Percentiles rank a stretch among this genome's conserved stretches.
Conservation (phyloP, 2,329 filamentous ascomycete genomes). For the Alternaria metachromatica region DNA sequence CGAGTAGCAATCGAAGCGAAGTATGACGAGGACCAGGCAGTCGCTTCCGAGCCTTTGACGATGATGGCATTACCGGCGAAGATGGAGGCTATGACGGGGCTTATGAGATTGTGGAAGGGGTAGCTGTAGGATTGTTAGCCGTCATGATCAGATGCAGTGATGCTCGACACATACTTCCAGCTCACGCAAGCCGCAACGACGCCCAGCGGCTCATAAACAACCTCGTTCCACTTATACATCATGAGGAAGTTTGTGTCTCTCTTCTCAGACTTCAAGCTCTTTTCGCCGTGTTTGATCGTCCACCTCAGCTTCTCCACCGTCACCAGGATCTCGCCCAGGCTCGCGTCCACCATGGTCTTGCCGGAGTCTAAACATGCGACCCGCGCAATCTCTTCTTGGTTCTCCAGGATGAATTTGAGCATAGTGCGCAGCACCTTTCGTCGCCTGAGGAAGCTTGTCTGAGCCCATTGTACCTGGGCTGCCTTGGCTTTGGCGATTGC, state of each 20-base stretch:
- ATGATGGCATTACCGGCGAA: conserved; percentile 92
- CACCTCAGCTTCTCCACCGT: conserved; percentile 93
- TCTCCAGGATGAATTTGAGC: conserved; percentile 81
- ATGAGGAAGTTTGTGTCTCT: conserved; percentile 91
- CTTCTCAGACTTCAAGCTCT: conserved; percentile 72
- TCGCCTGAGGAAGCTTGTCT: conserved; percentile 78
- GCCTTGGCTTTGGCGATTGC: conserved; percentile 74
- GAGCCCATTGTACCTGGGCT: conserved; percentile 79
- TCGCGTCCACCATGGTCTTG: conserved; percentile 94
- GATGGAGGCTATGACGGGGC: conserved; percentile 86
- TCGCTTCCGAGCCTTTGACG: conserved; percentile 94
- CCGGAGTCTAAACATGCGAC: conserved; percentile 91
- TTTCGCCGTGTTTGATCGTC: conserved; percentile 90
- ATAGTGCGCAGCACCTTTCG: conserved; percentile 81
- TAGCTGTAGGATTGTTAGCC: conserved; percentile 42
- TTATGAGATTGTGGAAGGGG: conserved; percentile 89
- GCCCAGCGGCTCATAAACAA: conserved; percentile 89
- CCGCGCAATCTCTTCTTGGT: conserved; percentile 85
- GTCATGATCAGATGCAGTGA: background rate
- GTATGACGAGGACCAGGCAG: conserved; percentile 88
- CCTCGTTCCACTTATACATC: conserved; percentile 92
- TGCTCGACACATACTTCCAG: conserved; percentile 78
- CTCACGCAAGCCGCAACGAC: conserved; percentile 92
- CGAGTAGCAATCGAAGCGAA: conserved; percentile 80
- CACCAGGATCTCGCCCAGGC: conserved; percentile 92